phyloP scores from a whole-genome alignment of 2,329 filamentous ascomycete species.

The Fusarium secorum region DNA sequence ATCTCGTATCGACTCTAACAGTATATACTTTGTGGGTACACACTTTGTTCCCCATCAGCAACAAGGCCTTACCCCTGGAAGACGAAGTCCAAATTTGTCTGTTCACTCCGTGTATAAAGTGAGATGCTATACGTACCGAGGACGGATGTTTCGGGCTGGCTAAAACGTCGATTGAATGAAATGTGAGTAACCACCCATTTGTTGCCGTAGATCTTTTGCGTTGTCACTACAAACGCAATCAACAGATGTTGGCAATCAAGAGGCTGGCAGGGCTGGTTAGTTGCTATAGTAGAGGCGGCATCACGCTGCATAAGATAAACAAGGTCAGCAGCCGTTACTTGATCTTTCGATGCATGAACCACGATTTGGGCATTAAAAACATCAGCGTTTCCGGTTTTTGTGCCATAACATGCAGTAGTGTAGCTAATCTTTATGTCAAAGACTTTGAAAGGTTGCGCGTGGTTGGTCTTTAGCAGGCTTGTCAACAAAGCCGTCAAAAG shows the following conservation, averaged over 20 bases:
- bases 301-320: conserved; percentile 3
- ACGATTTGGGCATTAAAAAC: conserved; percentile 4
- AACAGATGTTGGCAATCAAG: not conserved
- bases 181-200: conserved; percentile 3
- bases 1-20: conserved; percentile 45
- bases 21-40: conserved; percentile 29
- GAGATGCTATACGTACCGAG: not conserved
- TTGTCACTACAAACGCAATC: conserved; percentile 6
- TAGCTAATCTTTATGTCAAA: conserved; percentile 18
- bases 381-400: conserved; percentile 21
- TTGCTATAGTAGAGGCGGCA: not conserved
- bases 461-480: conserved; percentile 6
- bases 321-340: conserved; percentile 4
- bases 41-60: not conserved
- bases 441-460: conserved; percentile 4
- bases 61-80: conserved; percentile 12
- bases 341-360: conserved; percentile 15
- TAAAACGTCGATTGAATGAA: not conserved
- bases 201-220: conserved; percentile 4
- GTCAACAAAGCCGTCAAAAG: not conserved
- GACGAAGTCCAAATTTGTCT: conserved; percentile 17
- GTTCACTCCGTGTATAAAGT: not conserved
- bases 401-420: conserved; percentile 16
- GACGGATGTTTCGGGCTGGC: conserved; percentile 26
- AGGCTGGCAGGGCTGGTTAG: not conserved